Percentiles rank a stretch among this genome's conserved stretches.
Evolutionary conservation across 306 rosid genomes (phyloP).

Genomic region (Quercus gilva): DNA sequence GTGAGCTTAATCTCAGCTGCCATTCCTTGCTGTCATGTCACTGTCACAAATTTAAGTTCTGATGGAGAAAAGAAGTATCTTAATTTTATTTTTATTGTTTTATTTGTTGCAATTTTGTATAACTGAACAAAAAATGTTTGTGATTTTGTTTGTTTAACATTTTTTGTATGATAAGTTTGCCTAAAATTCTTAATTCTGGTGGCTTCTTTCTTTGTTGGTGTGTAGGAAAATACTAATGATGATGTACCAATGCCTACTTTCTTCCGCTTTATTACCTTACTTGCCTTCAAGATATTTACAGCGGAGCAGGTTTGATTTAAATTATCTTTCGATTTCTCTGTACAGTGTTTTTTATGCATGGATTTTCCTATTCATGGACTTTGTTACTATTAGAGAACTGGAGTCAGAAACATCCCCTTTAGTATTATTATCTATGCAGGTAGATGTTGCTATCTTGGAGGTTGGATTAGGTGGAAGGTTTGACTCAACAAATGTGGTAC

Average conservation of each 20-base stretch:
- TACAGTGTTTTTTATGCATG: not conserved
- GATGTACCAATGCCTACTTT: conserved; percentile 80
- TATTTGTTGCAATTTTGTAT: not conserved
- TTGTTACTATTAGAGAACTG: not conserved
- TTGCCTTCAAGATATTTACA: conserved; percentile 90
- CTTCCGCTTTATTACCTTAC: conserved; percentile 89
- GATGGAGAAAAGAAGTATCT: not conserved
- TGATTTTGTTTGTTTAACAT: not conserved
- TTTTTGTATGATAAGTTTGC: not conserved
- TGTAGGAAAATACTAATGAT: conserved; percentile 61
- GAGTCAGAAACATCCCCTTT: not conserved
- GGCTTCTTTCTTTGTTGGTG: not conserved
- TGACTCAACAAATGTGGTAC: conserved; percentile 94
- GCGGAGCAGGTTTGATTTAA: conserved; percentile 67
- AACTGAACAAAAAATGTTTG: not conserved
- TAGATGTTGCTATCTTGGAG: conserved; percentile 87
- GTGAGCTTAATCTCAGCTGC: not conserved
- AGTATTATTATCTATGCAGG: conserved; percentile 36
- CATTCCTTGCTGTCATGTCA: not conserved
- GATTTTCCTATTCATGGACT: not conserved
- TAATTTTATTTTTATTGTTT: not conserved
- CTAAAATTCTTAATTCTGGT: not conserved
- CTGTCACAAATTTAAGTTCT: not conserved
- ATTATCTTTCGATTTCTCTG: conserved; percentile 8
- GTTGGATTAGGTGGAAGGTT: conserved; percentile 91